Evolutionary conservation across 2,329 filamentous ascomycete species (phyloP), one percentile per base, ranked within the genome.

Genomic region (Fusarium euwallaceae): DNA sequence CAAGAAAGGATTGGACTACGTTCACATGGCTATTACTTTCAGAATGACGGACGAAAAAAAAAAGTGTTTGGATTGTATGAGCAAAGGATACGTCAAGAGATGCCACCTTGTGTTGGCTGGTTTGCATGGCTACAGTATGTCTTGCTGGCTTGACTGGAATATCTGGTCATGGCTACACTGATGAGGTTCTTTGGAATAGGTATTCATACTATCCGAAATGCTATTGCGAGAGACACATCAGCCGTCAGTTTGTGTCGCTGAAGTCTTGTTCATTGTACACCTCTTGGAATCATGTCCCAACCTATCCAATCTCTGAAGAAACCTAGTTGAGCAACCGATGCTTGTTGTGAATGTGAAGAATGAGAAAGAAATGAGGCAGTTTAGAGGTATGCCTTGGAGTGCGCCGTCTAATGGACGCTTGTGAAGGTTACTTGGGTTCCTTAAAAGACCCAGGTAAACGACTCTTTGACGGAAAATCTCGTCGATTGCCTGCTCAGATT

Each of bases 401-500:
- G 3, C 27, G 48, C 24, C 24, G 16, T 8, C 9, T 53, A n/a
- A 4, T 53, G 10, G 16, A 27, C 43, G 43, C 14, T 9, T 34
- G 51, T 6, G 14, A 53, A 53, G 24, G 14, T 36, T 53, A 20
- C 43, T 17, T 27, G 43, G 43, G 43, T 2, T 16, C 4, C 14
- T 70, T 80, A 92, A 74, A 91, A 92, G 9, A 90, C 84, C 91
- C 91, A 93, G 27, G 88, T 91, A 78, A 93, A 93, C 6, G 90
- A 89, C 77, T 92, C 88, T 78, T 88, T 84, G 45, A 93, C 90
- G 62, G 89, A 87, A 71, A 93, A 92, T 16, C 83, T 83, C 6
- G 84, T 78, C 51, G 82, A 84, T 67, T 84, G 83, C 76, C 89
- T 91, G 65, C 9, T 55, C 29, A 62, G 29, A 67, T 76, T 62